phyloP scores from a whole-genome alignment of 306 rosid genomes.

The Acacia confusa region DNA sequence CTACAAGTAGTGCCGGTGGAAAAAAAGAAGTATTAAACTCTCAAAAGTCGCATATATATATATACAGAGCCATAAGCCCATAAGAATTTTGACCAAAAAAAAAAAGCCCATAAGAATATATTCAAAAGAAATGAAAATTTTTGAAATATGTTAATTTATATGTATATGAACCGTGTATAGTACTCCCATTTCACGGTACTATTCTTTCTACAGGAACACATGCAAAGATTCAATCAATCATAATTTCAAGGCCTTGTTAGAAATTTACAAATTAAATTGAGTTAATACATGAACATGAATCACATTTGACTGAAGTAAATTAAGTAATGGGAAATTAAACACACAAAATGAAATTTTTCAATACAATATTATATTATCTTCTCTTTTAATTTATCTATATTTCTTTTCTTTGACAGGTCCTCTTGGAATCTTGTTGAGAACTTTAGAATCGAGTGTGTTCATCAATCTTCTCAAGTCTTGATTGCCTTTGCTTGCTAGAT shows the following conservation, averaged over 20 bases:
- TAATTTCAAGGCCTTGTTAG: background rate
- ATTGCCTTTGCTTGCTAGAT: slow-evolving; percentile 16
- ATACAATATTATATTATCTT: background rate
- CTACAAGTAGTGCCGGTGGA: too few species aligned
- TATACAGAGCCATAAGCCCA: background rate
- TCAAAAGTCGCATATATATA: background rate
- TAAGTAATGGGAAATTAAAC: background rate
- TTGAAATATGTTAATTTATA: background rate
- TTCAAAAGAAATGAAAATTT: background rate
- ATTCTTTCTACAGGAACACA: background rate
- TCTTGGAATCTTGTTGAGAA: slow-evolving; percentile 18
- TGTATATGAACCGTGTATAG: background rate
- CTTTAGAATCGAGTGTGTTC: background rate
- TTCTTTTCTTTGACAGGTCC: slow-evolving; percentile 20
- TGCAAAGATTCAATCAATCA: background rate
- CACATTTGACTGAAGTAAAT: too few species aligned
- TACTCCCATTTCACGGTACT: background rate
- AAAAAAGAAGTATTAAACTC: too few species aligned
- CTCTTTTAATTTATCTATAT: background rate
- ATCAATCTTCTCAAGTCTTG: slow-evolving; percentile 9
- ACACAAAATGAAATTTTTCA: background rate
- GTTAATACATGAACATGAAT: background rate
- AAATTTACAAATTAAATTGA: background rate
- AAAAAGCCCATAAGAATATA: background rate
- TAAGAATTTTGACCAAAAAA: too few species aligned